A percentile compares a stretch with the other conserved stretches of the same genome.
Evolutionary conservation across 148 eudicot species (phyloP).

Genomic region (Diospyros kaki): DNA sequence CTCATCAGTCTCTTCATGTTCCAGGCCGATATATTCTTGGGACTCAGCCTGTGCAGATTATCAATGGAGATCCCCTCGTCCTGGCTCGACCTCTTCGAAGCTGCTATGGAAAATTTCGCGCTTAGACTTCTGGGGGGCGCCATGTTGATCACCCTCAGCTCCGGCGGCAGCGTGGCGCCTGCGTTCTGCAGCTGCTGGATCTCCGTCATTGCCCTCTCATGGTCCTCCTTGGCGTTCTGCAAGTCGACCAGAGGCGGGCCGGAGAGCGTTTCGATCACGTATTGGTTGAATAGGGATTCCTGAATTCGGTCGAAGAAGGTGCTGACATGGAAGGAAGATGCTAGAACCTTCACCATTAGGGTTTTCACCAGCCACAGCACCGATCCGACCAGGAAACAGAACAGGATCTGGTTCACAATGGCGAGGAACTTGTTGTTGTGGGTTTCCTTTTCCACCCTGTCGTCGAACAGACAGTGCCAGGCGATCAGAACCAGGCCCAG

Average conservation of each 20-base stretch:
- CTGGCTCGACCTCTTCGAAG: slow-evolving; percentile 19
- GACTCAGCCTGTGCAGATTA: slow-evolving; percentile 60
- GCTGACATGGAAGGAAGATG: slow-evolving; percentile 32
- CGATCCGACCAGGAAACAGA: slow-evolving; percentile 30
- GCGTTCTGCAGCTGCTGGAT: slow-evolving; percentile 51
- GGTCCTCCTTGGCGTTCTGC: slow-evolving; percentile 27
- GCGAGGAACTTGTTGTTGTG: slow-evolving; percentile 14
- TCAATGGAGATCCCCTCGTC: slow-evolving; percentile 54
- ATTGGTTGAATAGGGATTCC: slow-evolving; percentile 34
- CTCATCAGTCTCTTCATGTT: slow-evolving; percentile 83
- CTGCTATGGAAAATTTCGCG: slow-evolving; percentile 25
- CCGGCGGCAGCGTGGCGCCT: slow-evolving; percentile 48
- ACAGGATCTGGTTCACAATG: slow-evolving; percentile 28
- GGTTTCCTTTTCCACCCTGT: slow-evolving; percentile 16
- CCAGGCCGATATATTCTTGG: slow-evolving; percentile 88
- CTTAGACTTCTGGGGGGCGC: slow-evolving; percentile 28
- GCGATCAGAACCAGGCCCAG: slow-evolving; percentile 28
- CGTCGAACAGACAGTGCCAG: slow-evolving; percentile 27
- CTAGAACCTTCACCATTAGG: slow-evolving; percentile 30
- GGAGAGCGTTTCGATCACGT: slow-evolving; percentile 33
- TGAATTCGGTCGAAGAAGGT: slow-evolving; percentile 36
- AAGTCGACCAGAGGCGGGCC: slow-evolving; percentile 43
- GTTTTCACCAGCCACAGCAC: slow-evolving; percentile 33
- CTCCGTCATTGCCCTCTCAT: slow-evolving; percentile 45
- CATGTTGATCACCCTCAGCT: slow-evolving; percentile 22